Percentiles rank a stretch among this genome's conserved stretches.
phyloP scores from a whole-genome alignment of 352 stramenopile species.

The Globisporangium barbulae region DNA sequence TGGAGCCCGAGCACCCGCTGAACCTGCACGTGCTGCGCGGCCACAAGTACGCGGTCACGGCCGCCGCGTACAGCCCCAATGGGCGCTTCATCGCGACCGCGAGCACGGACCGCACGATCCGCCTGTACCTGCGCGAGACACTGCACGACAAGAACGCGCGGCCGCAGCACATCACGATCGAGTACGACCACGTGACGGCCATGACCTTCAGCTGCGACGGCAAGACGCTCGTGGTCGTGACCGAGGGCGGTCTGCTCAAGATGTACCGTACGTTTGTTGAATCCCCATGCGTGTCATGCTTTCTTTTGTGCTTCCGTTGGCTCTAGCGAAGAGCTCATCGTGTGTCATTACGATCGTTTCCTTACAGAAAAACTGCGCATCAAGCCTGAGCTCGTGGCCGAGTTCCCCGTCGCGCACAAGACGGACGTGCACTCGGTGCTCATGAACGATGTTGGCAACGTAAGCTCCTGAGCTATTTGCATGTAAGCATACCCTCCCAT shows the following conservation, averaged over 20 bases:
- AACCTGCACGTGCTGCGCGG: slow-evolving; percentile 55
- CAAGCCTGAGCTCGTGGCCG: slow-evolving; percentile 64
- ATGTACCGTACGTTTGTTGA: slow-evolving; percentile 52
- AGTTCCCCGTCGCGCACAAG: slow-evolving; percentile 67
- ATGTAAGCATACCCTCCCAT: background rate
- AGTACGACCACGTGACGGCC: slow-evolving; percentile 77
- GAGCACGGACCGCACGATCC: slow-evolving; percentile 73
- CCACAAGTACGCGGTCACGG: slow-evolving; percentile 70
- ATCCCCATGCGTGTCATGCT: background rate
- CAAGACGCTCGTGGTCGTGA: slow-evolving; percentile 65
- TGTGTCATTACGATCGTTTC: background rate
- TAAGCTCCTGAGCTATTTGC: slow-evolving; percentile 14
- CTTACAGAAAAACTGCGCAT: slow-evolving; percentile 68
- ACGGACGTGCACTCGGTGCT: slow-evolving; percentile 76
- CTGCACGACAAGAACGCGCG: slow-evolving; percentile 61
- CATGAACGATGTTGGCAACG: slow-evolving; percentile 79
- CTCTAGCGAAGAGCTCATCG: background rate
- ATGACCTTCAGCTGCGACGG: slow-evolving; percentile 77
- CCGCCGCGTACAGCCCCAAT: slow-evolving; percentile 71
- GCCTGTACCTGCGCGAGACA: slow-evolving; percentile 61
- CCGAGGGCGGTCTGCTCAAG: slow-evolving; percentile 62
- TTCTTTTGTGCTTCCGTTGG: background rate
- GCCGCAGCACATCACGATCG: slow-evolving; percentile 62
- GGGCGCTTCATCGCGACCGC: slow-evolving; percentile 72
- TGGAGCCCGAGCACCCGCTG: slow-evolving; percentile 31